Percentiles rank a stretch among this genome's conserved stretches.
Conservation (phyloP, 495 filamentous ascomycete species). For the Neurospora sp. region DNA sequence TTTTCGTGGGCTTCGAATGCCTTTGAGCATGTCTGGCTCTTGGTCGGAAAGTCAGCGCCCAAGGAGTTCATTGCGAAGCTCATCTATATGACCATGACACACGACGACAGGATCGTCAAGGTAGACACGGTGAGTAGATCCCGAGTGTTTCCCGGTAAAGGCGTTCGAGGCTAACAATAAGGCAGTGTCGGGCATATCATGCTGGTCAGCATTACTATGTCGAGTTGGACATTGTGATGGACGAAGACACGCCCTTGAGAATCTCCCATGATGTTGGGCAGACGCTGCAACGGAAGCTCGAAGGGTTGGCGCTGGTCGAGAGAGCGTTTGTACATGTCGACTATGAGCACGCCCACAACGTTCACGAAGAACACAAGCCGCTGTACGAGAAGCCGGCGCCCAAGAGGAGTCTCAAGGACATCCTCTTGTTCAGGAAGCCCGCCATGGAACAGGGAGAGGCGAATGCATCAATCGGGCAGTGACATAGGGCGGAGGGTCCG, state of each 20-base stretch:
- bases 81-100: conserved; percentile 46
- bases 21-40: conserved; percentile 46
- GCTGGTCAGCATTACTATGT: conserved; percentile 46
- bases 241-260: conserved; percentile 36
- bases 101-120: conserved; percentile 40
- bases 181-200: conserved; percentile 42
- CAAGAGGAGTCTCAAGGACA: conserved; percentile 25
- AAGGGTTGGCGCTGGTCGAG: conserved; percentile 43
- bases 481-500: neutral
- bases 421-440: conserved; percentile 28
- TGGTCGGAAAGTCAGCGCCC: conserved; percentile 45
- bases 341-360: conserved; percentile 39
- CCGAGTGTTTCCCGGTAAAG: neutral
- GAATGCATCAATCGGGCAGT: neutral
- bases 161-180: neutral
- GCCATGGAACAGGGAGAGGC: conserved; percentile 14
- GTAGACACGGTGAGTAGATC: conserved; percentile 36
- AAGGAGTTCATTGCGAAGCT: conserved; percentile 45
- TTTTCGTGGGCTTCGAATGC: conserved; percentile 45
- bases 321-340: conserved; percentile 49
- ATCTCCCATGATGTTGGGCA: conserved; percentile 46
- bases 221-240: conserved; percentile 50
- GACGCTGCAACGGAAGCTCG: conserved; percentile 43
- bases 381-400: conserved; percentile 31
- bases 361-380: conserved; percentile 43